Conservation (phyloP, 139 green algal species). For the Coelastrella sp. region DNA sequence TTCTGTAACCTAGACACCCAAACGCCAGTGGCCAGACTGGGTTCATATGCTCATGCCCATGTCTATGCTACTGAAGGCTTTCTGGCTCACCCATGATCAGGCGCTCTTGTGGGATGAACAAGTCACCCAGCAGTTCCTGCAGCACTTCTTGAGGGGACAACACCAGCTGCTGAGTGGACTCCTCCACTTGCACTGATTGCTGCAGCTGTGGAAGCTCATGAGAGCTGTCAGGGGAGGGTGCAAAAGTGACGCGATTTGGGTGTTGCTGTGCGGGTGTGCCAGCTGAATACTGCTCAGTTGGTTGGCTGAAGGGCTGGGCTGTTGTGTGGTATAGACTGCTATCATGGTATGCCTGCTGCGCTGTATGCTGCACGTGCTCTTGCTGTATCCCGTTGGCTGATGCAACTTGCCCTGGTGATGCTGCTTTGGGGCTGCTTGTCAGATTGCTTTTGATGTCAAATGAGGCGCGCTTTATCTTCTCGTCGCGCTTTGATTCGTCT, state of each 20-base stretch:
- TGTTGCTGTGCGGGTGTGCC: neutral
- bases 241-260: neutral
- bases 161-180: neutral
- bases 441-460: slow-evolving; percentile 29
- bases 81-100: slow-evolving; percentile 47
- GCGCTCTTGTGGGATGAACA: slow-evolving; percentile 57
- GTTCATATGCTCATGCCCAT: no score
- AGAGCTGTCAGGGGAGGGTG: neutral
- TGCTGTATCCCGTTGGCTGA: neutral
- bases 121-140: slow-evolving; percentile 66
- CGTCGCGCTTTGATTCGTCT: slow-evolving; percentile 33
- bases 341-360: neutral
- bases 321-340: neutral
- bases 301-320: neutral
- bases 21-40: no score
- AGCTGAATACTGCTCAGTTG: neutral
- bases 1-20: no score
- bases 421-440: neutral
- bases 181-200: neutral
- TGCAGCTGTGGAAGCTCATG: neutral
- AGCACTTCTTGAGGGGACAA: slow-evolving; percentile 50
- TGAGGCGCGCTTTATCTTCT: slow-evolving; percentile 34
- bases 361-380: neutral
- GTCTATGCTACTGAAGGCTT: no score
- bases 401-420: neutral